A percentile compares a stretch with the other conserved stretches of the same genome.
These are phyloP conservation scores for Backusella liffmaniae DNA, from an alignment of 192 early-diverging fungal genomes.

Conservation along the genomic window DNA sequence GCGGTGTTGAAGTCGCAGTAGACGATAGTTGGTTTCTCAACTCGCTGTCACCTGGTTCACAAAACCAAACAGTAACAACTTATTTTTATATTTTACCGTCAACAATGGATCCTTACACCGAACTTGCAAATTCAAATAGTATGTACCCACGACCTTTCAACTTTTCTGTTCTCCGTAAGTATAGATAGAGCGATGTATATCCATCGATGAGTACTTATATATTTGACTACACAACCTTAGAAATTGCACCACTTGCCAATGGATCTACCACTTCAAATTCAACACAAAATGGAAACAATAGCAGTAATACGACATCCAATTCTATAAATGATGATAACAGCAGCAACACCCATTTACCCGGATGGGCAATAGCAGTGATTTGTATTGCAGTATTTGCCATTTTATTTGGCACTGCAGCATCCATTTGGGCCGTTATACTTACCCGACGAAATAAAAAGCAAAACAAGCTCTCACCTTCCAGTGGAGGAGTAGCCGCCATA, in stretches of 20 bases:
- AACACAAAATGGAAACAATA: not conserved
- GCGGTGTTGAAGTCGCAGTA: conserved; percentile 8
- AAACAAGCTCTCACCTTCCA: conserved; percentile 16
- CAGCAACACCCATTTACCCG: not conserved
- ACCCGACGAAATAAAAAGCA: not conserved
- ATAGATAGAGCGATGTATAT: not conserved
- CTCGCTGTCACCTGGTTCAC: conserved; percentile 12
- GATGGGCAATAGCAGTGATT: conserved; percentile 34
- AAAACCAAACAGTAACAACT: conserved; percentile 14
- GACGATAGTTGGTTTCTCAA: conserved; percentile 30
- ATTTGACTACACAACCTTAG: not conserved
- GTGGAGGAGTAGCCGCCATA: not conserved
- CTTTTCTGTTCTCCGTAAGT: conserved; percentile 34
- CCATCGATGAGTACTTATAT: not conserved
- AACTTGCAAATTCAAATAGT: conserved; percentile 11
- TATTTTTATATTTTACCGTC: conserved; percentile 22
- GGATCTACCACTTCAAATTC: not conserved
- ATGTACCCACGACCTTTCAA: conserved; percentile 25
- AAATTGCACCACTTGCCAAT: not conserved
- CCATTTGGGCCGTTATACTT: conserved; percentile 11
- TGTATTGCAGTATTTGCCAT: conserved; percentile 24
- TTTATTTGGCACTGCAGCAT: conserved; percentile 4
- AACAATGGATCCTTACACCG: conserved; percentile 7
- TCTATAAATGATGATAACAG: not conserved
- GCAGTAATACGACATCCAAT: not conserved